Base-by-base conservation (phyloP, 331 rosid genomes). In the Quercus tomentella region DNA sequence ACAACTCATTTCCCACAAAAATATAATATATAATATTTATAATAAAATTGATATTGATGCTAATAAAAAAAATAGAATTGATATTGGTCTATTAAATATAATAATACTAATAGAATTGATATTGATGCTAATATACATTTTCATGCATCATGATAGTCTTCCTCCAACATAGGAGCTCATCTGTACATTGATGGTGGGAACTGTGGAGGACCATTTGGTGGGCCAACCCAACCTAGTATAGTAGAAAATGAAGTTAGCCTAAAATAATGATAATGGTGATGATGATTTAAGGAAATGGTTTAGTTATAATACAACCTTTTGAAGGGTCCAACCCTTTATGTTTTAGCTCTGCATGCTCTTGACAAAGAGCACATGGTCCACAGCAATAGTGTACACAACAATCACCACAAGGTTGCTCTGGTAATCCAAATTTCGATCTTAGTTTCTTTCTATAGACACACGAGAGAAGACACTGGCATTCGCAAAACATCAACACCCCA, bases 331-430 rank as follows among this genome's bases (percentile, higher is more conserved):
- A 31, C 31, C 92, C 91, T 63, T 86, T 85, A 12, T 79, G 73
- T 76, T 82, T 84, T n/a, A 91, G 89, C 73, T 89, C 86, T 2
- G 80, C 82, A 22, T 87, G 86, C 77, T 91, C 85, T 82, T 91
- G 90, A 76, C 91, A 89, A 10, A 91, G 86, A 14, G 88, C 87
- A 22, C 90, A 89, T 5, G 75, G 0, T 0, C 31, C 81, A n/a
- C 91, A 89, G 58, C 87, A 87, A 23, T 6, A 84, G 49, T 63
- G 82, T 70, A 82, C 90, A 61, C 90, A 89, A n/a, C 88, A 87
- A 82, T 91, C 92, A 12, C 76, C 62, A 18, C 92, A 87, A 3
- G 93, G 88, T 55, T 89, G 86, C 23, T 75, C 83, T 1, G 82
- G 82, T 63, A 91, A 63, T n/a, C 82, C 86, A 72, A 33, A 89